Base-by-base conservation (phyloP, 345 rosid genomes). In the Moricandia moricandioides region DNA sequence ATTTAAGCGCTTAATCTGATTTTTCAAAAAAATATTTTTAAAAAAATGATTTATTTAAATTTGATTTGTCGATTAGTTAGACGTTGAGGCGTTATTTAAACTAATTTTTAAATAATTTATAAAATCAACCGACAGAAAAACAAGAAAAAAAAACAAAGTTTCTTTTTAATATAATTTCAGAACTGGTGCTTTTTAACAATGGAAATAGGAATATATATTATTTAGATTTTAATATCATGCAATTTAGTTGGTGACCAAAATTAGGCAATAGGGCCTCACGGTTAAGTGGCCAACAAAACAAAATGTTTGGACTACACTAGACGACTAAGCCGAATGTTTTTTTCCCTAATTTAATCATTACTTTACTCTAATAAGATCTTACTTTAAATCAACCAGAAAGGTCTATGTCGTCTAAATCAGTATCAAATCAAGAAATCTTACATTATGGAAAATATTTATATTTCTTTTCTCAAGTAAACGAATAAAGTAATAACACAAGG, bases 371-470 rank as follows among this genome's bases (percentile, higher is more conserved):
- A 26, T 7, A 45, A 73, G 58, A 78, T 78, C 71, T 73, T 69
- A 78, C 82, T 78, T 73, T 62, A 73, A 68, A 79, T 73, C 78
- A 79, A 56, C 30, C 60, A 68, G 78, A 78, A 68, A 68, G 78
- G 71, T 73, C 78, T 66, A 62, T 62, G 67, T 78, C 78, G 70
- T 68, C 74, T 72, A 78, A 72, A 59, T 72, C 43, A 61, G 47
- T 61, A 72, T 60, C 70, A 72, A 67, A 78, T 73, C 43, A 40
- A 39, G 7, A 67, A 51, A 72, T 65, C 62, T 57, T 65, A 17
- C 35, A 47, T 62, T 76, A 52, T 29, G 13, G 17, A 68, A 51
- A 75, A 37, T 57, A 33, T 70, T 11, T 16, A 47, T 49, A 65
- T 77, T 11, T 14, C 2, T 70, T 34, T n/a, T 49, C 39, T 27